These are phyloP conservation scores for Fusarium liriodendri DNA, from an alignment of 2,329 filamentous ascomycete genomes.

Conservation along the genomic window DNA sequence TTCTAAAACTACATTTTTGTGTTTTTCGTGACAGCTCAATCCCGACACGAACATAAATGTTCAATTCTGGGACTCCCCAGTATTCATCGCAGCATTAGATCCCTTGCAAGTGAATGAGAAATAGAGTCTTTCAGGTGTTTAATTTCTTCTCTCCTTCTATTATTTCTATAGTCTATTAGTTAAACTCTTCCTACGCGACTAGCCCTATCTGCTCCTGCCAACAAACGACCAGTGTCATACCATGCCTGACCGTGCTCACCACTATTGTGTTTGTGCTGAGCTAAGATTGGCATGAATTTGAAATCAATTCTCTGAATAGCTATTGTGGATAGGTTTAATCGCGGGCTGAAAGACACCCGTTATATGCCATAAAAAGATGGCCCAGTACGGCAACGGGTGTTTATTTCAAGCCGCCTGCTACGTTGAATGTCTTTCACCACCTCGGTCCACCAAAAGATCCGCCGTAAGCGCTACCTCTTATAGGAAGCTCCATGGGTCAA, in stretches of 20 bases:
- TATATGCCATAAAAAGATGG: conserved; percentile 4
- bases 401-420: neutral
- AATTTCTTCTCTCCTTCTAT: neutral
- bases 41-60: too few relatives aligned
- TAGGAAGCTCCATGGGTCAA: neutral
- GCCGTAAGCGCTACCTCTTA: neutral
- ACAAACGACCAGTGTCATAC: neutral
- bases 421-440: too few relatives aligned
- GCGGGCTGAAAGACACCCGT: too few relatives aligned
- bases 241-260: neutral
- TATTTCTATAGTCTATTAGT: too few relatives aligned
- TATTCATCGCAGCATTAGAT: too few relatives aligned
- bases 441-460: neutral
- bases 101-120: neutral
- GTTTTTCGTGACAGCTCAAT: neutral
- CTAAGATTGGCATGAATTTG: neutral
- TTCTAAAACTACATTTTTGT: neutral
- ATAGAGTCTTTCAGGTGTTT: too few relatives aligned
- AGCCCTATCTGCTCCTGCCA: neutral
- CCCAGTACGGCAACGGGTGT: neutral
- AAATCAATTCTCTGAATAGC: neutral
- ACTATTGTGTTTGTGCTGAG: neutral
- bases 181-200: neutral
- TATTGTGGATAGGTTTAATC: neutral
- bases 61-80: too few relatives aligned